Conservation (phyloP, 148 eudicot genomes). For the Fallopia convolvulus region DNA sequence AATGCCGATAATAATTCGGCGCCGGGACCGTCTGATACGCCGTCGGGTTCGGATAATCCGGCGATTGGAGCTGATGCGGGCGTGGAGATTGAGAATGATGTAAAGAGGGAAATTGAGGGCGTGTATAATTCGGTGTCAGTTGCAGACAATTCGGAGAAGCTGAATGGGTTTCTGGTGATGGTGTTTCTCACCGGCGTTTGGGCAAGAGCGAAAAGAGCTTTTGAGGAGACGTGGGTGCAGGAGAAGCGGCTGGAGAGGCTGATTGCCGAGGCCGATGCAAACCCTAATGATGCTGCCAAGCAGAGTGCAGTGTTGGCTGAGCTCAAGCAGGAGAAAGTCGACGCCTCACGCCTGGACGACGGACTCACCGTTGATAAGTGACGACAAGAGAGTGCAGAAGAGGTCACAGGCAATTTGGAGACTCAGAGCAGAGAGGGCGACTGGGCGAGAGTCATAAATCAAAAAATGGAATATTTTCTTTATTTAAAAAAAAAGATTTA, state of each 20-base stretch:
- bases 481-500: neutral
- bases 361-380: no score
- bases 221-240: constrained; percentile 45
- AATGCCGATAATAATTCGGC: constrained; percentile 12
- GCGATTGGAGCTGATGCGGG: neutral
- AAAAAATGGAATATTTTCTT: no score
- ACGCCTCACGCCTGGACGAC: no score
- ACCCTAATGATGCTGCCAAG: constrained; percentile 65
- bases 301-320: constrained; percentile 71
- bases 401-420: no score
- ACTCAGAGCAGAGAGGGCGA: no score
- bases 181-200: constrained; percentile 61
- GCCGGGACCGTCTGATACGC: neutral
- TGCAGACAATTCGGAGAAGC: constrained; percentile 10
- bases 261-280: constrained; percentile 70
- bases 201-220: constrained; percentile 27
- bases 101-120: neutral
- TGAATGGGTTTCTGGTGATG: constrained; percentile 31
- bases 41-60: neutral
- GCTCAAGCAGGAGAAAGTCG: constrained; percentile 81
- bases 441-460: no score
- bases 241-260: constrained; percentile 55
- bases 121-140: constrained; percentile 11
- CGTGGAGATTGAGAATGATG: neutral
- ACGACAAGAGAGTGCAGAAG: no score